Base-by-base conservation (phyloP, 495 filamentous ascomycete species). In the Xylaria scruposa region DNA sequence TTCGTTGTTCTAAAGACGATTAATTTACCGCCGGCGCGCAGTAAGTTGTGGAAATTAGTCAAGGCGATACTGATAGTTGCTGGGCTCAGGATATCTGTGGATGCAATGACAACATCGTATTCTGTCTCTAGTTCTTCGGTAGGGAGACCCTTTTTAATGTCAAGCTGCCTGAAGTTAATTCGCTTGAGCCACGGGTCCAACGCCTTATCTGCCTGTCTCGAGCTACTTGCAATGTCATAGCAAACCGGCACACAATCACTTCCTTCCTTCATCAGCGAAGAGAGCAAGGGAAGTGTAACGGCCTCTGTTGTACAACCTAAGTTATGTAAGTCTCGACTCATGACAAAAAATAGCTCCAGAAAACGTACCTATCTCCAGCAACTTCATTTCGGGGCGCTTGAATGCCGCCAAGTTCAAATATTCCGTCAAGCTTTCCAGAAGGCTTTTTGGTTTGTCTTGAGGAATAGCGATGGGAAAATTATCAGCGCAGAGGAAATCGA, bases 351-450 rank as follows among this genome's bases (percentile, higher is more conserved):
- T 9, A 17, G 33, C 10, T 24, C 13, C n/a, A 42, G 29, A 44
- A 62, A 44, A 62, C 59, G 1, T 44, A 62, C 84, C 84, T 49
- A 86, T 81, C 65, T 86, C 85, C 3, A 88, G 74, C 36, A 85
- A 76, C 15, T 76, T 78, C 67, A 83, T 58, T 26, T 49, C 47
- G 8, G 81, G 78, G 46, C 80, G 75, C 72, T 83, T 83, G 67
- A 71, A 72, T 21, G 71, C 68, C 42, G 75, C 59, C 0, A 72
- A 51, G 6, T 68, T 46, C n/a, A 71, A 40, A 58, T 75, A 78
- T 47, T 72, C 72, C 17, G 56, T 71, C 62, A 77, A 42, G 42
- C 4, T 26, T 2, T 62, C 36, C 36, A 44, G 33, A 44, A 62
- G 24, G 10, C 19, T 62, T 15, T 21, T 62, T n/a, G 19, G 33